Conservation (phyloP, 768 basidiomycete genomes). For the Calvatia gigantea region DNA sequence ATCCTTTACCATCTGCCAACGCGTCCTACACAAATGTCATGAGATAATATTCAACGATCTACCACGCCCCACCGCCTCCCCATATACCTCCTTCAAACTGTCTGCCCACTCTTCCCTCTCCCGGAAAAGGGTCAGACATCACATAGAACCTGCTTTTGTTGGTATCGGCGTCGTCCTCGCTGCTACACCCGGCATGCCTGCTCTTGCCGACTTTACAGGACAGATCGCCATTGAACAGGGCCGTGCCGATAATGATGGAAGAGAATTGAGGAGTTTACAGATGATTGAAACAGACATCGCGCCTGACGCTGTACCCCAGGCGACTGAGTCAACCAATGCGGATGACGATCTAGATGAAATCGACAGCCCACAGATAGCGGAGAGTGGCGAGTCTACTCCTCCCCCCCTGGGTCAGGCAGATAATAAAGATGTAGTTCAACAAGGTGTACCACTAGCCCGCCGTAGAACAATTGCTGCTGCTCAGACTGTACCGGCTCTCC, state of each 20-base stretch:
- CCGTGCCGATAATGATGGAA: constrained; percentile 59
- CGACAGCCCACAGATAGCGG: constrained; percentile 32
- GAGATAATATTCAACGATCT: constrained; percentile 94
- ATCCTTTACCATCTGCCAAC: constrained; percentile 89
- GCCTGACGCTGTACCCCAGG: constrained; percentile 8
- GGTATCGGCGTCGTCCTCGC: constrained; percentile 84
- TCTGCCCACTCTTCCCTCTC: constrained; percentile 38
- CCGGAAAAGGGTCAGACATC: constrained; percentile 67
- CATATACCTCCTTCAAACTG: constrained; percentile 60
- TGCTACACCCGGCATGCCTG: constrained; percentile 72
- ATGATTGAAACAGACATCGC: constrained; percentile 42
- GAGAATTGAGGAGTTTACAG: constrained; percentile 47
- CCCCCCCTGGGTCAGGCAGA: constrained; percentile 6
- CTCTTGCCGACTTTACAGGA: constrained; percentile 70
- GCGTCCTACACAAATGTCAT: constrained; percentile 87
- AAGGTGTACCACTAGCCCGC: constrained; percentile 26
- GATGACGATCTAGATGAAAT: constrained; percentile 43
- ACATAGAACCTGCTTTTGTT: constrained; percentile 71
- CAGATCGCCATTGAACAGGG: constrained; percentile 90
- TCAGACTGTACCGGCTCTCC: constrained; percentile 73
- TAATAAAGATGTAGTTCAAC: constrained; percentile 13
- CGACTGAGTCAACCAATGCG: constrained; percentile 10
- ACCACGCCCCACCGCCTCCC: constrained; percentile 58
- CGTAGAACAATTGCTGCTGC: constrained; percentile 58
- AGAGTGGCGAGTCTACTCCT: constrained; percentile 19